Base-by-base conservation (phyloP, 768 basidiomycete genomes). In the Amanita jacksonii region DNA sequence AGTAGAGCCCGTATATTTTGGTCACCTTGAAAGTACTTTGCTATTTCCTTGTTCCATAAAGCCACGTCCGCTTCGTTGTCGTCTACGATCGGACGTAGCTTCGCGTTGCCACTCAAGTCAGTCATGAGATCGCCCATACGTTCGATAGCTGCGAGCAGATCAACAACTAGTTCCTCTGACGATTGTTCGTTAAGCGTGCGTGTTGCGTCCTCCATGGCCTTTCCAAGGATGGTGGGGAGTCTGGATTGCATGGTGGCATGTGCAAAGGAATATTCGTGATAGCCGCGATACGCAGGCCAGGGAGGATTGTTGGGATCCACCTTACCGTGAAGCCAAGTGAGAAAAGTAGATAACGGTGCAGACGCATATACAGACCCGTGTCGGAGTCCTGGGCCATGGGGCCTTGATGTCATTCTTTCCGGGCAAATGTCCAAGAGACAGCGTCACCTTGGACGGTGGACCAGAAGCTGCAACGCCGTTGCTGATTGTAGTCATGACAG, bases 171-270 rank as follows among this genome's bases (percentile, higher is more conserved):
- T 50, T 96, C 90, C 59, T 94, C 92, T 18, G 76, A 69, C 32
- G 77, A 84, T 62, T 89, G 73, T 5, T 83, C 80, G 63, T 96
- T 94, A 52, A 96, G 75, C 20, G 92, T 96, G 53, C 80, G 77
- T 43, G 84, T 85, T 7, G 82, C 72, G 57, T 97, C 93, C 55
- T 93, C 91, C 54, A 96, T 92, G 9, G 87, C 93, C 65, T 96
- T 97, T 51, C 90, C 89, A 38, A 96, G 71, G 51, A 97, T 97
- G 31, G 93, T 94, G 2, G 93, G 93, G 19, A 96, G 77, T 37
- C 93, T 82, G n/a, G 85, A 81, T 49, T 89, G 87, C 92, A 96
- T 96, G 3, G 92, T 94, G 24, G 90, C 93, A 63, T 93, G 78
- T 30, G 82, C 83, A 56, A 88, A 88, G 0, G 81, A 87, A 58